These are phyloP conservation scores for Dendrobium catenatum DNA, from an alignment of 106 monocot genomes.

Conservation along the genomic window DNA sequence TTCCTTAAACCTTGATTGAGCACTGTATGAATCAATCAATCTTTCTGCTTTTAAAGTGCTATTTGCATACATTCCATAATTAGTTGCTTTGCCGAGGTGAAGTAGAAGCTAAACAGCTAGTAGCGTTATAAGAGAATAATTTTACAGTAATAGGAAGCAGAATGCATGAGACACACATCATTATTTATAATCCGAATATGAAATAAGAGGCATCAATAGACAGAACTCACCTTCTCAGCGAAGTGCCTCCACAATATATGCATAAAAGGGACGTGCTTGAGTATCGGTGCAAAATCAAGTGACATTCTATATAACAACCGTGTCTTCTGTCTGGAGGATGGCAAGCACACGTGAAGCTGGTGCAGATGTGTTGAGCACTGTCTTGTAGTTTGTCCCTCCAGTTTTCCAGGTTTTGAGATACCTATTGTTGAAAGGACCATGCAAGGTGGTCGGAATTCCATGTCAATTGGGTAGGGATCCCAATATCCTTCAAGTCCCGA, in stretches of 20 bases:
- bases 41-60: too few species aligned
- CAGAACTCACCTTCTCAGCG: constrained; percentile 62
- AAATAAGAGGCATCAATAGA: background rate
- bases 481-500: constrained; percentile 93
- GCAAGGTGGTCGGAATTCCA: constrained; percentile 95
- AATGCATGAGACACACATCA: background rate
- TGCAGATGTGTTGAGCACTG: constrained; percentile 90
- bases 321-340: constrained; percentile 86
- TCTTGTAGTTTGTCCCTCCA: constrained; percentile 63
- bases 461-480: constrained; percentile 99
- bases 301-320: constrained; percentile 92
- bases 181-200: background rate
- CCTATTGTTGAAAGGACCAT: constrained; percentile 95
- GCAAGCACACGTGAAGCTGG: constrained; percentile 92
- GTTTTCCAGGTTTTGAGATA: constrained; percentile 94
- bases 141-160: background rate
- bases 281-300: constrained; percentile 85
- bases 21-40: too few species aligned
- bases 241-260: constrained; percentile 84
- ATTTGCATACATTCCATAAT: background rate
- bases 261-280: constrained; percentile 80
- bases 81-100: background rate
- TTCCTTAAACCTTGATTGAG: too few species aligned
- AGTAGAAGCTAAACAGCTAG: background rate
- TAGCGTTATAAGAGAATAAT: background rate